Evolutionary conservation across 495 filamentous ascomycete genomes (phyloP).

Genomic region (Trichoderma gamsii): DNA sequence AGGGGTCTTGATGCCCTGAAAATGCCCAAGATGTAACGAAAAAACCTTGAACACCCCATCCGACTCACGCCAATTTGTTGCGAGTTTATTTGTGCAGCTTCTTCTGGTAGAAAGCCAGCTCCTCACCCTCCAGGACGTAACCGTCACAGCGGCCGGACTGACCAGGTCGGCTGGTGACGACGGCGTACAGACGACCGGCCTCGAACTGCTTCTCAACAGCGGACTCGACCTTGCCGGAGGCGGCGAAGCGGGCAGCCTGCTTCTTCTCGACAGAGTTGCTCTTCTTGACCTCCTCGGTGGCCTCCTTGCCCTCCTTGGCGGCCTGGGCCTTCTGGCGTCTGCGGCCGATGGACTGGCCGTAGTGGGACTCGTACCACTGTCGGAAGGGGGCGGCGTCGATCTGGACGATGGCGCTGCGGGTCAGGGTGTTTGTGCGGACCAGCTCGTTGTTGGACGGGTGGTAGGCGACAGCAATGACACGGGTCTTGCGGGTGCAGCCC

Average conservation of each 20-base stretch:
- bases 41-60: constrained; percentile 33
- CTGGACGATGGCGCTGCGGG: constrained; percentile 96
- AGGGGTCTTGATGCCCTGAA: constrained; percentile 14
- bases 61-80: constrained; percentile 17
- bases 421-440: constrained; percentile 99
- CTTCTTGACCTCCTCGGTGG: constrained; percentile 69
- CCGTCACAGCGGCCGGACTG: constrained; percentile 95
- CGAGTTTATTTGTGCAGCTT: constrained; percentile 82
- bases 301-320: constrained; percentile 37
- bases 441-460: constrained; percentile 99
- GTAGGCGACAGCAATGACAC: constrained; percentile 95
- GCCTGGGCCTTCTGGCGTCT: constrained; percentile 76
- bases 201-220: constrained; percentile 97
- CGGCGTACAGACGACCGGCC: constrained; percentile 91
- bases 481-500: constrained; percentile 93
- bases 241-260: constrained; percentile 77
- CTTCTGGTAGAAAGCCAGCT: constrained; percentile 98
- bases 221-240: constrained; percentile 83
- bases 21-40: constrained; percentile 26
- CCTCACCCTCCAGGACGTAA: constrained; percentile 98
- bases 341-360: constrained; percentile 81
- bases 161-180: constrained; percentile 84
- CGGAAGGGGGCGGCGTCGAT: constrained; percentile 97
- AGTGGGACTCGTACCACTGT: constrained; percentile 99
- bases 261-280: constrained; percentile 90